Evolutionary conservation across 352 stramenopile genomes (phyloP), one percentile per base, ranked within the genome.

Genomic region (Globisporangium splendens): DNA sequence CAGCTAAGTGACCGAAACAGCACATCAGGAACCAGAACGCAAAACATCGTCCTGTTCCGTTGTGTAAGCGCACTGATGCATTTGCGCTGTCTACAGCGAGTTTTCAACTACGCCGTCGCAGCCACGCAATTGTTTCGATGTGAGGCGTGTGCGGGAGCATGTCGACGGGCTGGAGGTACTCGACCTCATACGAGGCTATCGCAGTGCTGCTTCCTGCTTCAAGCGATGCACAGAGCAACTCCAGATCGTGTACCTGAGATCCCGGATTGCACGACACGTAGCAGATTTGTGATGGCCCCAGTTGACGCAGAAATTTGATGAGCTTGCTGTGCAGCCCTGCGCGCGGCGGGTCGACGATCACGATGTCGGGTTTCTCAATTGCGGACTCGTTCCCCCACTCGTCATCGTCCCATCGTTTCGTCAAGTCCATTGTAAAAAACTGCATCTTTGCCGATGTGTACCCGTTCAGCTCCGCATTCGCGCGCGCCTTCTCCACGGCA

Each of bases 91-190:
- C 48, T 22, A 7, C 14, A 54, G 15, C 14, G 31, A 54, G 8
- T 21, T 50, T n/a, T 42, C 44, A 50, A 8, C 42, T 46, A n/a
- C 65, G 59, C 28, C 68, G 68, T 47, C 72, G 66, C 8, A 91
- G 74, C 78, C 77, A 91, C 14, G 80, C 80, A 31, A 93, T 77
- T 5, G 82, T 91, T 61, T 93, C 83, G 21, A 89, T 80, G 54
- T 93, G 83, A 10, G 80, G 80, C 15, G 83, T 93, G 50, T 93
- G 80, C 10, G 83, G 83, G 20, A 93, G 69, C 83, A 91, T 91
- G 48, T 93, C 83, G 10, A 93, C 83, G 2, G 83, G 83, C 46
- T 90, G 75, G 1, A 89, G 35, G 42, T 67, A 62, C 14, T 69
- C 62, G n/a, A 89, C 67, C 1, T 56, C 56, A 54, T 91, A 91